These are phyloP conservation scores for Colletotrichum musae DNA, from an alignment of 2,329 filamentous ascomycete genomes.

Conservation along the genomic window DNA sequence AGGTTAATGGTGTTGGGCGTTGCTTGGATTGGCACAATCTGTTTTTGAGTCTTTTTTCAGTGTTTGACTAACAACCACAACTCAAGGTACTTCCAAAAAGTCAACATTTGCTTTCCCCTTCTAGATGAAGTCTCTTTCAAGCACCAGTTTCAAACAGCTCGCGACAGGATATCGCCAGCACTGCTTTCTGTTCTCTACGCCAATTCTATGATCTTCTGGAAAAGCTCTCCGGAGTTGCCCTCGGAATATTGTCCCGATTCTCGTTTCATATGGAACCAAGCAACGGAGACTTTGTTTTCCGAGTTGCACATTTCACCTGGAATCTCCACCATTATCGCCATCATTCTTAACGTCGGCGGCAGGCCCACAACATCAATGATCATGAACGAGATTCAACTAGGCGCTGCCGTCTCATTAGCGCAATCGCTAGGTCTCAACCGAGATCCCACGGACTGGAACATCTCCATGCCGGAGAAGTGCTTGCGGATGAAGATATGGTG, in stretches of 20 bases:
- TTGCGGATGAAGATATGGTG: constrained; percentile 70
- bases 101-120: constrained; percentile 73
- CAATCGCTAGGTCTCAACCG: constrained; percentile 70
- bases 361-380: constrained; percentile 73
- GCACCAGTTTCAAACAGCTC: constrained; percentile 59
- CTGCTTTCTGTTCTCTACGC: constrained; percentile 72
- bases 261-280: constrained; percentile 74
- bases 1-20: background rate
- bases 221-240: constrained; percentile 59
- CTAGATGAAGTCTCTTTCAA: constrained; percentile 70
- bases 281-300: constrained; percentile 71
- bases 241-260: constrained; percentile 68
- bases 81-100: constrained; percentile 66
- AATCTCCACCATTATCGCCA: constrained; percentile 70
- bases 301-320: constrained; percentile 72
- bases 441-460: constrained; percentile 66
- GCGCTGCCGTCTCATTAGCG: constrained; percentile 65
- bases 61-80: background rate
- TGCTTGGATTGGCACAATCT: background rate
- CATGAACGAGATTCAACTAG: constrained; percentile 67
- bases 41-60: too few species aligned
- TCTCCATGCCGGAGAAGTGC: constrained; percentile 64
- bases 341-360: constrained; percentile 72
- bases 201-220: constrained; percentile 71
- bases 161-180: constrained; percentile 67